Conservation (phyloP, 2,329 filamentous ascomycete genomes). For the Acrodontium crateriforme region DNA sequence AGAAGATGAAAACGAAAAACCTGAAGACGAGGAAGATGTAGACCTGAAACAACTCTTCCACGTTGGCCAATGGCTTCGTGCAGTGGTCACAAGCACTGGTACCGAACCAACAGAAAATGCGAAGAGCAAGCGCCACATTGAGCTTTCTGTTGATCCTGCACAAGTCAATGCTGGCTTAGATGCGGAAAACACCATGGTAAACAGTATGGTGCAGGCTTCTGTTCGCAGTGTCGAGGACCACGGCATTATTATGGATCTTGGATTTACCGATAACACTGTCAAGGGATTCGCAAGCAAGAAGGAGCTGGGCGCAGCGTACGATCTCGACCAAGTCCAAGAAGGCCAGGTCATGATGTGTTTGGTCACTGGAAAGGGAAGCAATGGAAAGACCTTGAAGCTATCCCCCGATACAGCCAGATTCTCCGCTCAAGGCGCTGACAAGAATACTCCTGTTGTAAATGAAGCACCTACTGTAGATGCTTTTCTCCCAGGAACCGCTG, state of each 20-base stretch:
- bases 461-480: constrained; percentile 78
- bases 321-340: constrained; percentile 58
- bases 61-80: constrained; percentile 77
- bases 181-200: constrained; percentile 57
- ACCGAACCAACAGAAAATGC: constrained; percentile 41
- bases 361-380: constrained; percentile 59
- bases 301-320: constrained; percentile 55
- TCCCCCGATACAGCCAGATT: constrained; percentile 50
- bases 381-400: constrained; percentile 75
- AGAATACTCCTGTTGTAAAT: constrained; percentile 33
- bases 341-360: constrained; percentile 77
- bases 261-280: constrained; percentile 52
- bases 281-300: constrained; percentile 77
- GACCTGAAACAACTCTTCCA: constrained; percentile 64
- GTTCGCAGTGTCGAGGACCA: constrained; percentile 91
- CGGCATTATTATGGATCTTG: constrained; percentile 84
- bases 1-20: constrained; percentile 41
- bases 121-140: constrained; percentile 70
- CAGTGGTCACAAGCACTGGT: constrained; percentile 64
- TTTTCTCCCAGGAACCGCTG: constrained; percentile 82
- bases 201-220: constrained; percentile 73
- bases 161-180: constrained; percentile 64
- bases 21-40: constrained; percentile 43
- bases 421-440: constrained; percentile 9
- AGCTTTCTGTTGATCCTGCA: constrained; percentile 69